Percentiles rank a stretch among this genome's conserved stretches.
These are phyloP conservation scores for Mycena rebaudengoi DNA, from an alignment of 768 basidiomycete species.

Conservation along the genomic window DNA sequence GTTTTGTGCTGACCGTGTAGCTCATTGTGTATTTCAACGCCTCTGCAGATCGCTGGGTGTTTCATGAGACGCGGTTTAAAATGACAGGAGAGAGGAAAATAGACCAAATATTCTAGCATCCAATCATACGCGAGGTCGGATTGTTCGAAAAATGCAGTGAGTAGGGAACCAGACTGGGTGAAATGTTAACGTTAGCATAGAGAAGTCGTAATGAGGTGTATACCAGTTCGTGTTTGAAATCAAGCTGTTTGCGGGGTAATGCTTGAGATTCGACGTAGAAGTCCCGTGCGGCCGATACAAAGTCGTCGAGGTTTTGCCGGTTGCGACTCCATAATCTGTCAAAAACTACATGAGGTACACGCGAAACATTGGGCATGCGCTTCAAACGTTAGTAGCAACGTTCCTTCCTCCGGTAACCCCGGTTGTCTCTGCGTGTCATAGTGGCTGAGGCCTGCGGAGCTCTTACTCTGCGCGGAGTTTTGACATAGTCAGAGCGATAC, in stretches of 20 bases:
- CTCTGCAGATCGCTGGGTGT: slow-evolving; percentile 9
- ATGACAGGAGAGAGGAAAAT: not conserved
- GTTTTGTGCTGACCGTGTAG: slow-evolving; percentile 7
- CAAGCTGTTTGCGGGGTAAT: slow-evolving; percentile 9
- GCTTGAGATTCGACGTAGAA: slow-evolving; percentile 14
- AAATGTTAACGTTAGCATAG: too few species aligned
- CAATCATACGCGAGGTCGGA: slow-evolving; percentile 6
- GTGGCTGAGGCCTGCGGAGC: slow-evolving; percentile 10
- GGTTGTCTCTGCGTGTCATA: slow-evolving; percentile 9
- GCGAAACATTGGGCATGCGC: not conserved
- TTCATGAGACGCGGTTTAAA: not conserved
- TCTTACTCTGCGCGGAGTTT: slow-evolving; percentile 1
- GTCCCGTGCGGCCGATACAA: slow-evolving; percentile 18
- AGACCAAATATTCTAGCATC: slow-evolving; percentile 9
- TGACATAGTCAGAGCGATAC: not conserved
- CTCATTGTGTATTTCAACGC: slow-evolving; percentile 1
- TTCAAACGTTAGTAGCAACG: slow-evolving; percentile 2
- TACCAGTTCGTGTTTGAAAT: slow-evolving; percentile 12
- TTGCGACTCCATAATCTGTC: slow-evolving; percentile 21
- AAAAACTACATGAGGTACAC: not conserved
- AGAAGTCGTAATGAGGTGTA: too few species aligned
- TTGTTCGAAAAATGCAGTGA: not conserved
- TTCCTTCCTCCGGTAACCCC: not conserved
- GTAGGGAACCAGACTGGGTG: not conserved
- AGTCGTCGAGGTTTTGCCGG: slow-evolving; percentile 18